These are phyloP conservation scores for Neurospora crassa DNA, from an alignment of 2,329 filamentous ascomycete species.

Conservation along the genomic window DNA sequence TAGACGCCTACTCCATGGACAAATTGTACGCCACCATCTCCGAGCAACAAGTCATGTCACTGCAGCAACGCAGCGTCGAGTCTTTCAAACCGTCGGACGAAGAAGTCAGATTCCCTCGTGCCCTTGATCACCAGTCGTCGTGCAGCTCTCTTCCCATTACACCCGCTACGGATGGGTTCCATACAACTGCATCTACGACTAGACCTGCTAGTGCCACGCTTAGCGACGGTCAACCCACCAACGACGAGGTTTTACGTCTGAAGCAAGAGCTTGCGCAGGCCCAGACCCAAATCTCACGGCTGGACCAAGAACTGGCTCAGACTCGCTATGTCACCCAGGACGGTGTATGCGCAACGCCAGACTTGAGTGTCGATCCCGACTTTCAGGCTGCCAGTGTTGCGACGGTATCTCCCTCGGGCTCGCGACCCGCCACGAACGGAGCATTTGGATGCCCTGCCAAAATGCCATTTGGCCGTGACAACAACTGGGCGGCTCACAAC, in stretches of 20 bases:
- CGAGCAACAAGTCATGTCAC: constrained; percentile 56
- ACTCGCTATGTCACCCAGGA: constrained; percentile 52
- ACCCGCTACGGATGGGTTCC: constrained; percentile 46
- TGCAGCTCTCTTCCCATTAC: constrained; percentile 54
- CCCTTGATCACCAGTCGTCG: constrained; percentile 39
- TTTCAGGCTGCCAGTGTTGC: constrained; percentile 19
- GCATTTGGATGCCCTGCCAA: constrained; percentile 24
- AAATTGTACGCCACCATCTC: constrained; percentile 63
- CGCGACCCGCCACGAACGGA: constrained; percentile 11
- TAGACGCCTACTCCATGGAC: constrained; percentile 51
- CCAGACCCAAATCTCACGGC: constrained; percentile 58
- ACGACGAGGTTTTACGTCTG: constrained; percentile 55
- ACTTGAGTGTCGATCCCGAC: constrained; percentile 28
- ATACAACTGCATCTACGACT: constrained; percentile 37
- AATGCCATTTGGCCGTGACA: constrained; percentile 31
- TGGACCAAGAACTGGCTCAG: constrained; percentile 62
- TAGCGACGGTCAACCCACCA: constrained; percentile 30
- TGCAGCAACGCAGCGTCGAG: constrained; percentile 42
- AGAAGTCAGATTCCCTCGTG: constrained; percentile 24
- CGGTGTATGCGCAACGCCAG: constrained; percentile 43
- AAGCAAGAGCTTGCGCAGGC: constrained; percentile 64
- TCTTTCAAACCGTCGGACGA: constrained; percentile 36
- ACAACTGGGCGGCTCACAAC: constrained; percentile 43
- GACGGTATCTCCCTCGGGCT: constrained; percentile 8
- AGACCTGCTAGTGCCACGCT: constrained; percentile 42